Conservation (phyloP, 2,329 filamentous ascomycete species). For the Davidsoniella virescens region DNA sequence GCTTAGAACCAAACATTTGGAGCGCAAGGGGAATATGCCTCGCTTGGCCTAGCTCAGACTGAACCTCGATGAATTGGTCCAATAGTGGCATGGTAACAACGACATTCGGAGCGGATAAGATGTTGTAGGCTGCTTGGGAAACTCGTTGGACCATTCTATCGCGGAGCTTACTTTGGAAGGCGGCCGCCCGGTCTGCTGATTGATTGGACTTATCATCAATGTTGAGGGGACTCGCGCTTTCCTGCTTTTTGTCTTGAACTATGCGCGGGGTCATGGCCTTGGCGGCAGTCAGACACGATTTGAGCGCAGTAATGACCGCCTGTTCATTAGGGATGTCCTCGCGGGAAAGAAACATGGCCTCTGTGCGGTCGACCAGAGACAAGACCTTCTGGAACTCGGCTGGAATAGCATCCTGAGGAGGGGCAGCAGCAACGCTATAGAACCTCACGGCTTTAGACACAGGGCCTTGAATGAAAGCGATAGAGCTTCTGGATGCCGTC, state of each 20-base stretch:
- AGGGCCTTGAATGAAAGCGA: background rate
- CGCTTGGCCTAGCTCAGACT: conserved; percentile 55
- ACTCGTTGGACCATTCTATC: conserved; percentile 33
- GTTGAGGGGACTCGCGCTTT: conserved; percentile 17
- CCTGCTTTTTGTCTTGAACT: conserved; percentile 2
- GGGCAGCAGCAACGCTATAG: background rate
- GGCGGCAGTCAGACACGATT: conserved; percentile 29
- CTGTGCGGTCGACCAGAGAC: conserved; percentile 26
- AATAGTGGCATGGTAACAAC: conserved; percentile 65
- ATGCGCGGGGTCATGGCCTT: conserved; percentile 24
- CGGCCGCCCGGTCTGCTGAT: background rate
- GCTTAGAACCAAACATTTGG: conserved; percentile 69
- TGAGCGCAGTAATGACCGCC: conserved; percentile 28
- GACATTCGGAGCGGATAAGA: conserved; percentile 59
- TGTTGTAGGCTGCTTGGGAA: conserved; percentile 46
- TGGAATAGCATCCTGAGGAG: too few species aligned
- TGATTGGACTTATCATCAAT: conserved; percentile 17
- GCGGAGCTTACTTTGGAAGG: conserved; percentile 17
- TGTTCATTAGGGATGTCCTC: conserved; percentile 29
- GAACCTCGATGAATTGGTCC: conserved; percentile 57
- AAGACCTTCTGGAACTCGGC: conserved; percentile 24
- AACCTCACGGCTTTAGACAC: too few species aligned
- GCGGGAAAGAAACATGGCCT: conserved; percentile 27
- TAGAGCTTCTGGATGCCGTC: background rate
- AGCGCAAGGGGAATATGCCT: conserved; percentile 68